Base-by-base conservation (phyloP, 345 rosid genomes). In the Microcos paniculata region DNA sequence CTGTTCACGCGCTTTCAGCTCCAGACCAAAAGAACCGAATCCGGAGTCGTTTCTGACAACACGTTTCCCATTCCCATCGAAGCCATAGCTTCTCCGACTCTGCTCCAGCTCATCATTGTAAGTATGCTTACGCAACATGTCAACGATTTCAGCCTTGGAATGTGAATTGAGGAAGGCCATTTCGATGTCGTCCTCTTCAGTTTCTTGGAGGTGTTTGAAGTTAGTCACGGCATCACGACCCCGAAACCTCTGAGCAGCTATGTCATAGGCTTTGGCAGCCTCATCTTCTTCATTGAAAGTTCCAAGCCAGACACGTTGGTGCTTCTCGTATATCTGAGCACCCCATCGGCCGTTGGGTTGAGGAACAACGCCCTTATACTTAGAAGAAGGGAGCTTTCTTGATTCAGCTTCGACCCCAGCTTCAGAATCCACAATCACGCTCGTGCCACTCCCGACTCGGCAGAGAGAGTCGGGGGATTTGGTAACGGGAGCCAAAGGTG, bases 301-400 rank as follows among this genome's bases (percentile, higher is more conserved):
- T 1, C 99, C 99, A 3, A 95, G 89, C 99, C 99, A 95, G 35
- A 95, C 92, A 19, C 98, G 85, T 62, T 91, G 98, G 67, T 93
- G 98, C 80, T 89, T 95, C 91, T 93, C 98, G 87, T 95, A 95
- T 70, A 95, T 95, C 88, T 95, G 98, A 14, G 96, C 92, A 5
- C 98, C 99, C 99, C 98, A 95, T 1, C 96, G 87, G 70, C 98
- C 98, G 75, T 95, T 95, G 6, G 99, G 99, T 71, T 95, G 97
- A 1, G 98, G 94, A n/a, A 95, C 98, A 4, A 95, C 99, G 2
- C 99, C 99, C 78, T 95, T 95, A 88, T 85, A 95, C 62, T 88
- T 88, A 13, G 99, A 93, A 6, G 96, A 90, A 0, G 96, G 94
- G 31, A 93, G 92, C 79, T 93, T 95, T 52, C 90, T 84, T 3